phyloP scores from a whole-genome alignment of 768 basidiomycete species.

The Termitomyces sp. region DNA sequence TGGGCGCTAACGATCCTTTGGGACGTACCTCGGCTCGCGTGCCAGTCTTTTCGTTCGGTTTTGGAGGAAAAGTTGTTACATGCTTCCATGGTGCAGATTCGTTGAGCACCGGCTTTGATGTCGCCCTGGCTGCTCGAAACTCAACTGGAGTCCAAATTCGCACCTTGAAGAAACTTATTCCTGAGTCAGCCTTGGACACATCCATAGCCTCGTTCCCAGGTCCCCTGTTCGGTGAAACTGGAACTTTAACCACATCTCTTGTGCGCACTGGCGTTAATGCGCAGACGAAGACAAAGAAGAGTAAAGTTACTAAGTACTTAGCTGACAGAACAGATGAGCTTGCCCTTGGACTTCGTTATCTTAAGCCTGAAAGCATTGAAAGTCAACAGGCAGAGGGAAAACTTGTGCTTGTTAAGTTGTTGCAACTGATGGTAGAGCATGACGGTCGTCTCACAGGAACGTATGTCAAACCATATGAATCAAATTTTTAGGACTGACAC shows the following conservation, averaged over 20 bases:
- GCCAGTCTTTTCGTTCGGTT: constrained; percentile 86
- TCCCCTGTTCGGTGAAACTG: constrained; percentile 78
- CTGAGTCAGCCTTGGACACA: constrained; percentile 55
- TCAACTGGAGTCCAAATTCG: constrained; percentile 68
- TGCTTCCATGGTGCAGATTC: constrained; percentile 77
- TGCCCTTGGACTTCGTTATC: constrained; percentile 68
- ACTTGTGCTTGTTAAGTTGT: constrained; percentile 63
- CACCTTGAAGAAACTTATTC: constrained; percentile 61
- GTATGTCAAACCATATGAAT: constrained; percentile 42
- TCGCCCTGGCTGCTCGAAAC: constrained; percentile 66
- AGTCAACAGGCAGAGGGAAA: constrained; percentile 69
- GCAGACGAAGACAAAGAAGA: constrained; percentile 80
- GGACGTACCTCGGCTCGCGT: constrained; percentile 66
- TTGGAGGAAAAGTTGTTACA: constrained; percentile 86
- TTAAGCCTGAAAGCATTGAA: constrained; percentile 45
- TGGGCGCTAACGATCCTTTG: constrained; percentile 80
- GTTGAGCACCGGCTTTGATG: constrained; percentile 70
- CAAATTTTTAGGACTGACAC: neutral
- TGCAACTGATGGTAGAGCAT: constrained; percentile 81
- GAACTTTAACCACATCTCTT: constrained; percentile 55
- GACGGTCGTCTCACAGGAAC: constrained; percentile 85
- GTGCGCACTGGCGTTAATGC: constrained; percentile 63
- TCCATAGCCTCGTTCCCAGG: constrained; percentile 72
- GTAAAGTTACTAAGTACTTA: constrained; percentile 72
- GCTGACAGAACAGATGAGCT: constrained; percentile 73